These are phyloP conservation scores for Blastomyces gilchristii DNA, from an alignment of 2,329 filamentous ascomycete species.

Conservation along the genomic window DNA sequence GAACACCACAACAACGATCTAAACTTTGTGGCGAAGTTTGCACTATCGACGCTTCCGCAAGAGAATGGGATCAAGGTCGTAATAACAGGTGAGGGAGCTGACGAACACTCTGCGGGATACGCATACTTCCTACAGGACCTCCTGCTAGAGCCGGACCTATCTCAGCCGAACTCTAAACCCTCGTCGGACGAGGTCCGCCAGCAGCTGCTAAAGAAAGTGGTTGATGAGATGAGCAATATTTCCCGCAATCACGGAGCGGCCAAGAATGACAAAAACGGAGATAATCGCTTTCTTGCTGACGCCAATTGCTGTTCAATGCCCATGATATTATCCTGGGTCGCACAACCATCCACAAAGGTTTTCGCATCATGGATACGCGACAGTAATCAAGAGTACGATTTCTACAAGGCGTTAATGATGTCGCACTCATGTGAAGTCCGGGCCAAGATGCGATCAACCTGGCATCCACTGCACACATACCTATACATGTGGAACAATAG, in stretches of 20 bases:
- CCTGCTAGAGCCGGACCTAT: constrained; percentile 40
- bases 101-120: constrained; percentile 49
- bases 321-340: background rate
- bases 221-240: background rate
- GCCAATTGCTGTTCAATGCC: background rate
- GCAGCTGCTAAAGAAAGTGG: background rate
- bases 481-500: constrained; percentile 31
- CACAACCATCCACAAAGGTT: constrained; percentile 14
- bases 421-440: constrained; percentile 13
- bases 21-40: constrained; percentile 44
- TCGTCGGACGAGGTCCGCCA: constrained; percentile 1
- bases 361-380: constrained; percentile 28
- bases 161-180: constrained; percentile 25
- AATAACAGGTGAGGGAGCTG: constrained; percentile 44
- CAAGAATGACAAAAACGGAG: background rate
- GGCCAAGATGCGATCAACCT: constrained; percentile 23
- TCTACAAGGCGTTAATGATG: background rate
- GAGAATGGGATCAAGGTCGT: constrained; percentile 45
- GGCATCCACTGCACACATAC: constrained; percentile 36
- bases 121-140: constrained; percentile 38
- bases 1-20: constrained; percentile 42
- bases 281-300: background rate
- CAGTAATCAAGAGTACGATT: constrained; percentile 20
- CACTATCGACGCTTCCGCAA: constrained; percentile 39
- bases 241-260: background rate